Evolutionary conservation across 176 grass and related monocot genomes (phyloP).

Genomic region (Tillandsia leiboldiana): DNA sequence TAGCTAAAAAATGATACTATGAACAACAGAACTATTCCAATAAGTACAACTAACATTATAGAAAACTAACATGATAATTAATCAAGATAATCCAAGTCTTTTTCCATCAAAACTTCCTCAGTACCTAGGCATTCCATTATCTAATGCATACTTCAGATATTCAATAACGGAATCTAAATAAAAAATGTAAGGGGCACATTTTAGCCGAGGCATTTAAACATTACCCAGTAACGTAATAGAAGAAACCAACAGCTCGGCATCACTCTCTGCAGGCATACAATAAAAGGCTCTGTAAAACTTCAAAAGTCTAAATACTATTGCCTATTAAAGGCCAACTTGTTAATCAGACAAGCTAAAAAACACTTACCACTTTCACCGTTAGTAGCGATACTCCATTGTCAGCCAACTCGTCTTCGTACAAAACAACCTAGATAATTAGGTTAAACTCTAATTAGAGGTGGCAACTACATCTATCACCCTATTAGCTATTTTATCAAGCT

Average conservation of each 20-base stretch:
- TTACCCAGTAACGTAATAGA: conserved; percentile 79
- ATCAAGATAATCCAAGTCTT: background rate
- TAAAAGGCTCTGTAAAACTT: conserved; percentile 3
- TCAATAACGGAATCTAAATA: no score
- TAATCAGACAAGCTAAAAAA: conserved; percentile 3
- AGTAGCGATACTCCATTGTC: conserved; percentile 88
- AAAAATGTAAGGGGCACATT: no score
- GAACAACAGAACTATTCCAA: background rate
- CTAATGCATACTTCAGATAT: no score
- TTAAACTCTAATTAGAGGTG: background rate
- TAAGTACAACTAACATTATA: background rate
- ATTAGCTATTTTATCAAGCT: background rate
- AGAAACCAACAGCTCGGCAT: conserved; percentile 96
- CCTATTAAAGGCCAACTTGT: conserved; percentile 12
- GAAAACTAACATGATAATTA: background rate
- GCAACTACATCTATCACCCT: conserved; percentile 16
- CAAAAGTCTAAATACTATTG: conserved; percentile 1
- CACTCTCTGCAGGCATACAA: conserved; percentile 59
- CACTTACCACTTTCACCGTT: conserved; percentile 81
- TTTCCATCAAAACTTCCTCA: background rate
- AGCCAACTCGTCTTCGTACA: conserved; percentile 96
- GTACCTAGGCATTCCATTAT: no score
- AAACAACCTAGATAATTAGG: conserved; percentile 46
- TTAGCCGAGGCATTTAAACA: background rate
- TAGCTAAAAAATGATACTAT: background rate